Base-by-base conservation (phyloP, 257 asterid species). In the Solanum phureja region DNA sequence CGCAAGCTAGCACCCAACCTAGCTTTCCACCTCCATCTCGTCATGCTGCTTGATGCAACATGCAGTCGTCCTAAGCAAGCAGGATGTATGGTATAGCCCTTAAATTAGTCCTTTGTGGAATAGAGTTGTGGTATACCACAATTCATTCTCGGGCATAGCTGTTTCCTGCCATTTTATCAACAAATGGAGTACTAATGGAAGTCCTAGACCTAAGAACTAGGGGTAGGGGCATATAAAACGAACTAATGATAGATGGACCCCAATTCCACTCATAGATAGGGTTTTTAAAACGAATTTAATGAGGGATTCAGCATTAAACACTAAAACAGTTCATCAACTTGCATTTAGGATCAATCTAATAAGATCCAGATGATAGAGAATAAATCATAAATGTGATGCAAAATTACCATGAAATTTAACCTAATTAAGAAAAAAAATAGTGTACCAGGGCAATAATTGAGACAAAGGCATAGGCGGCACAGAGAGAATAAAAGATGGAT, bases 401-500 rank as follows among this genome's bases (percentile, higher is more conserved):
- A 74, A 74, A 35, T 23, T 73, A 34, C 82, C 24, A 35, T 27
- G 18, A 73, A 34, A 18, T 3, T 4, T 8, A 83, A 16, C 62
- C 38, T 16, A 49, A 49, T 52, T 52, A 16, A 14, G 46, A 31
- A 18, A 62, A 19, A 23, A 33, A 84, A 14, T 0, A 56, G 16
- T 27, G 27, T 87, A 91, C 93, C 88, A 90, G 74, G 33, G 93
- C 93, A 74, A 91, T 38, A 11, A 71, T 46, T 62, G 93, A 87
- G 52, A 91, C 89, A 42, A 88, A 24, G 9, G 92, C 89, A 60
- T 87, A 91, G 29, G 88, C 73, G 56, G 90, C 92, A 73, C 84
- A 88, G n/a, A 91, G 90, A 29, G 91, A 19, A 42, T 91, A 87
- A 38, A 90, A 91, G 24, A 89, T 87, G 58, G 37, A 81, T 35